Evolutionary conservation across 2,329 filamentous ascomycete genomes (phyloP).

Genomic region (Trichoderma lentiforme): DNA sequence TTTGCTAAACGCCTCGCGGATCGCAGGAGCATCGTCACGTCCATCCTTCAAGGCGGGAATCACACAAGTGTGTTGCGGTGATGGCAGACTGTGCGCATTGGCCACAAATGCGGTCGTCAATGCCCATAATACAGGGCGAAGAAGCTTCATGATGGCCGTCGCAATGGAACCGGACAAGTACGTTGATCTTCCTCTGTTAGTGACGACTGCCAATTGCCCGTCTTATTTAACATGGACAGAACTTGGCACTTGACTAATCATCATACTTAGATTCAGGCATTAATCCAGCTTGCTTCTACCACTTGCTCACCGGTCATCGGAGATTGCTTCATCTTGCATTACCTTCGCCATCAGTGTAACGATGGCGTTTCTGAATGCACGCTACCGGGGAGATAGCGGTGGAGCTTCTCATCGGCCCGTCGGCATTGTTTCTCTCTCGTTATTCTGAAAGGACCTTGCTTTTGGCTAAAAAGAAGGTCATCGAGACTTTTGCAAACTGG

Average conservation of each 20-base stretch:
- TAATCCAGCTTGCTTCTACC: neutral
- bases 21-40: slow-evolving; percentile 1
- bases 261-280: neutral
- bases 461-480: neutral
- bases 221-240: neutral
- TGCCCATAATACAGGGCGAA: neutral
- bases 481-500: neutral
- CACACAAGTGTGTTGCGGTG: neutral
- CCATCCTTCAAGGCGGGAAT: neutral
- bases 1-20: neutral
- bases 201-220: too few species aligned
- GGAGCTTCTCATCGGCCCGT: neutral
- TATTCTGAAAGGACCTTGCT: neutral
- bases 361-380: neutral
- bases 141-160: neutral
- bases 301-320: neutral
- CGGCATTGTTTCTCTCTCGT: neutral
- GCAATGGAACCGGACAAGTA: neutral
- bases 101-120: neutral
- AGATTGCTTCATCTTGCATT: neutral
- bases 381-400: neutral
- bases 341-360: neutral
- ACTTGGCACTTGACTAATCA: neutral
- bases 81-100: neutral
- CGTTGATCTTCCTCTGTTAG: neutral